Evolutionary conservation across 345 rosid genomes (phyloP).

Genomic region (Boechera stricta): DNA sequence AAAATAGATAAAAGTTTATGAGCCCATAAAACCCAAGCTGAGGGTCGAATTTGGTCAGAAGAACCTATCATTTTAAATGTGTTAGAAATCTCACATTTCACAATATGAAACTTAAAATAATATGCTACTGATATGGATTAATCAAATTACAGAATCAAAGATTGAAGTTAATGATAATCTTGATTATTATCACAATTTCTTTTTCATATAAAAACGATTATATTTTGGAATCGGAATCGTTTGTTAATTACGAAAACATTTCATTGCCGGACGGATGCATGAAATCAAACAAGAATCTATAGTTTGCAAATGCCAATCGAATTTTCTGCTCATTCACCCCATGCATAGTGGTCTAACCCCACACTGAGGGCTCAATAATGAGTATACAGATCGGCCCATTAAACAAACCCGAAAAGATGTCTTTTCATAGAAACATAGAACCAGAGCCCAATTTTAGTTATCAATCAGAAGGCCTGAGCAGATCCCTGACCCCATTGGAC

Average conservation of each 20-base stretch:
- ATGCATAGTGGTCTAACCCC: slow-evolving; percentile 24
- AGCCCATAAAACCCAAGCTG: too few relatives aligned
- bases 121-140: neutral
- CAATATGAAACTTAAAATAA: neutral
- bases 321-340: slow-evolving; percentile 20
- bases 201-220: neutral
- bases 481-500: slow-evolving; percentile 62
- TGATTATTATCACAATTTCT: neutral
- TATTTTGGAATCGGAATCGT: neutral
- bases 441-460: neutral
- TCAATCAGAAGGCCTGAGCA: slow-evolving; percentile 49
- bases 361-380: slow-evolving; percentile 14
- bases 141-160: neutral
- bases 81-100: neutral
- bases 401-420: neutral
- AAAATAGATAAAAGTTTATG: too few relatives aligned
- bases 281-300: neutral
- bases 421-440: neutral
- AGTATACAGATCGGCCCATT: slow-evolving; percentile 19
- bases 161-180: neutral
- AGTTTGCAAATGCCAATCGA: slow-evolving; percentile 29
- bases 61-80: neutral
- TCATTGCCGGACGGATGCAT: neutral
- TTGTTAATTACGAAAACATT: neutral
- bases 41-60: neutral